These are phyloP conservation scores for Schwanniomyces vanrijiae DNA, from an alignment of 805 yeast species.

Conservation along the genomic window DNA sequence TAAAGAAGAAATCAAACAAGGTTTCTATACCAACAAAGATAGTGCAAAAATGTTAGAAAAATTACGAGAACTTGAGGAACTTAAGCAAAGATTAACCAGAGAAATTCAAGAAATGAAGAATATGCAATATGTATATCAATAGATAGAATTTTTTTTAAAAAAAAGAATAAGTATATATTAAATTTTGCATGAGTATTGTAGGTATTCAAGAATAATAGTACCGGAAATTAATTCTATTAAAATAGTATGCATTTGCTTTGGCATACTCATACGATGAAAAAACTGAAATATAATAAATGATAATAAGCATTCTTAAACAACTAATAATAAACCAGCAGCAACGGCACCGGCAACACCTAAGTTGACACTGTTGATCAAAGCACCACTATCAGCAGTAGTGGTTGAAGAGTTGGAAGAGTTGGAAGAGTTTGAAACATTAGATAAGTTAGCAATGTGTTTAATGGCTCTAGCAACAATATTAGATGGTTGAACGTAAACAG, in stretches of 20 bases:
- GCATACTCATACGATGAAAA: not conserved
- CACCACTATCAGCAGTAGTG: constrained; percentile 24
- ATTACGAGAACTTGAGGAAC: constrained; percentile 13
- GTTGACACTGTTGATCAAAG: constrained; percentile 18
- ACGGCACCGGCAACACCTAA: constrained; percentile 43
- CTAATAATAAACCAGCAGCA: constrained; percentile 51
- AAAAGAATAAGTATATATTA: not conserved
- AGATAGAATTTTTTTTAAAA: not conserved
- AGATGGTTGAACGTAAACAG: constrained; percentile 13
- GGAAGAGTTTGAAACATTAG: constrained; percentile 6
- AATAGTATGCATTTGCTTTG: not conserved
- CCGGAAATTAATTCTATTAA: constrained; percentile 1
- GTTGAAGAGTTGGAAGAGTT: constrained; percentile 17
- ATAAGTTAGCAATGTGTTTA: not conserved
- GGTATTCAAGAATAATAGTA: not conserved
- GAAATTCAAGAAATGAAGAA: constrained; percentile 9
- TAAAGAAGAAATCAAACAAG: not conserved
- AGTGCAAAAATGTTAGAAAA: constrained; percentile 4
- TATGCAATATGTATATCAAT: not conserved
- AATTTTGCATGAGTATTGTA: not conserved
- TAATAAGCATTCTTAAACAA: constrained; percentile 28
- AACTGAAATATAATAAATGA: not conserved
- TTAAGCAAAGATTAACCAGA: constrained; percentile 9
- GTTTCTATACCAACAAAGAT: not conserved
- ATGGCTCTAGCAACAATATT: not conserved